Conservation (phyloP, 768 basidiomycete species). For the Rhodotorula sphaerocarpa region DNA sequence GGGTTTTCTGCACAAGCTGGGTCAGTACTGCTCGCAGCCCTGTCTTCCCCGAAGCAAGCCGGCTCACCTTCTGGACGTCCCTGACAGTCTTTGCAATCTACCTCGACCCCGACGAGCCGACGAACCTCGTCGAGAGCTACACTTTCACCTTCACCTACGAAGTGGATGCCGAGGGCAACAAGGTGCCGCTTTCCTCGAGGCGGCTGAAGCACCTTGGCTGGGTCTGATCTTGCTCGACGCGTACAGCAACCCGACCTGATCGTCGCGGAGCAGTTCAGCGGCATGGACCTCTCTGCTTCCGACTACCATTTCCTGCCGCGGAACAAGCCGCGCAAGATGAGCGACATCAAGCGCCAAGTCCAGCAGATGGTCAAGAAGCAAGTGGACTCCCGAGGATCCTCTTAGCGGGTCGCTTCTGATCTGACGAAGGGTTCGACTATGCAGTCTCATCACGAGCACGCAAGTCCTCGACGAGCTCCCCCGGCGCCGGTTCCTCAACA, state of each 20-base stretch:
- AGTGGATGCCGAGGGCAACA: slow-evolving; percentile 23
- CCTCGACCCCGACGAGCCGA: slow-evolving; percentile 67
- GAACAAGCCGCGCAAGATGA: slow-evolving; percentile 12
- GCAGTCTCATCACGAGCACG: slow-evolving; percentile 31
- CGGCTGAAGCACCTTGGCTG: too few species aligned
- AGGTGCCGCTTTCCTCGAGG: neutral
- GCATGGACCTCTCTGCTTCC: slow-evolving; percentile 11
- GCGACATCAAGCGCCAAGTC: slow-evolving; percentile 30
- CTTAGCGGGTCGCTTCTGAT: neutral
- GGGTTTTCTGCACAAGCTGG: slow-evolving; percentile 69
- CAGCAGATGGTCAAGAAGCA: slow-evolving; percentile 64
- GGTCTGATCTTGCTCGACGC: neutral
- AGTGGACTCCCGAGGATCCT: too few species aligned
- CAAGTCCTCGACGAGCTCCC: slow-evolving; percentile 27
- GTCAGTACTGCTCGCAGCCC: slow-evolving; percentile 46
- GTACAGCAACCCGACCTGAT: slow-evolving; percentile 23
- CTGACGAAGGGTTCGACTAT: too few species aligned
- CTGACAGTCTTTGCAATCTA: slow-evolving; percentile 31
- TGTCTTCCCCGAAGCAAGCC: neutral
- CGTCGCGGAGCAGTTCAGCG: slow-evolving; percentile 30
- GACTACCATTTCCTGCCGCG: neutral
- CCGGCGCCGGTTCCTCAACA: slow-evolving; percentile 78
- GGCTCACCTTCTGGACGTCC: too few species aligned
- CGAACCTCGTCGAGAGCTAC: slow-evolving; percentile 53
- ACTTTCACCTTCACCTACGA: slow-evolving; percentile 37